These are phyloP conservation scores for Diaporthe humulicola DNA, from an alignment of 2,329 filamentous ascomycete genomes.

Conservation along the genomic window DNA sequence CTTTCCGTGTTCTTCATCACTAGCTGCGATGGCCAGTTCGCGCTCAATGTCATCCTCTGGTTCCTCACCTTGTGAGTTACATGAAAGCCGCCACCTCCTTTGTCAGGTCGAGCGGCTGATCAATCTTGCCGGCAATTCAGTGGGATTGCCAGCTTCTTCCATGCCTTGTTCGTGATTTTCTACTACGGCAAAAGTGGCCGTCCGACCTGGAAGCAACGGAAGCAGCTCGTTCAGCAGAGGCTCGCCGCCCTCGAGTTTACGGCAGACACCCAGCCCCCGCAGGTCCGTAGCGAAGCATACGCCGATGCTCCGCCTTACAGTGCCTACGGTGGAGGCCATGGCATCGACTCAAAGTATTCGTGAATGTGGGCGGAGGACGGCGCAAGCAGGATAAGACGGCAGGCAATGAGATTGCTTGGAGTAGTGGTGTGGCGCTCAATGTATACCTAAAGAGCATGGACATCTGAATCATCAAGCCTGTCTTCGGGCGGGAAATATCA, in stretches of 20 bases:
- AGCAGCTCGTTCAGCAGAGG: neutral
- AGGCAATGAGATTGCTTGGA: neutral
- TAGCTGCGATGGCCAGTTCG: conserved; percentile 74
- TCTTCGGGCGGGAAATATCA: neutral
- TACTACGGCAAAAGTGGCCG: conserved; percentile 10
- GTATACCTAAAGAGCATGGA: neutral
- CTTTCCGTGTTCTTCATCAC: conserved; percentile 73
- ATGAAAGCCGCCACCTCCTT: neutral
- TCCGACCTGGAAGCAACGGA: conserved; percentile 8
- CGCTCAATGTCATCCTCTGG: conserved; percentile 76
- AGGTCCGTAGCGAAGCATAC: neutral
- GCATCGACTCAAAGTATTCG: conserved; percentile 4
- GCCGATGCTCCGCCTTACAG: neutral
- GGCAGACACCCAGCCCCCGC: neutral
- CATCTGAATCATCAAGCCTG: neutral
- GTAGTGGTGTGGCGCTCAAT: conserved; percentile 4
- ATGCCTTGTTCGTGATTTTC: conserved; percentile 21
- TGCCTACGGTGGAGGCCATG: neutral
- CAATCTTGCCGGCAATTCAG: neutral
- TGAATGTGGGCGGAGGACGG: conserved; percentile 8
- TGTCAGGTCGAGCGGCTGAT: neutral
- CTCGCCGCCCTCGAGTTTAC: neutral
- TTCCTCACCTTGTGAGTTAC: conserved; percentile 64
- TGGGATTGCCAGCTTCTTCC: neutral
- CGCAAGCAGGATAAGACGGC: neutral